Conservation (phyloP, 2,329 filamentous ascomycete species). For the Xylariaceae sp. region DNA sequence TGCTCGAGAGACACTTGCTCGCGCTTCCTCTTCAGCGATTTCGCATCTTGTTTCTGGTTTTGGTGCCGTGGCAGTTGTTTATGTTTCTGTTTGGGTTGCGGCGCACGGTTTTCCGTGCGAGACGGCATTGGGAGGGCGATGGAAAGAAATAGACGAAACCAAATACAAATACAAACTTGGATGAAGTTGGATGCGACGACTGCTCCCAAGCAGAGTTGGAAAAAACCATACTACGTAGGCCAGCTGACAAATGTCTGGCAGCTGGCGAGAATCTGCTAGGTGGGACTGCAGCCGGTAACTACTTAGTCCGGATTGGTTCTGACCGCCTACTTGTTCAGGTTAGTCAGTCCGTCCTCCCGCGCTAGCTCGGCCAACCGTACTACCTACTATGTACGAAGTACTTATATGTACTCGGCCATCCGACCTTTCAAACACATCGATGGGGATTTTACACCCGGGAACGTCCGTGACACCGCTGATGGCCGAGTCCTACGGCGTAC, state of each 20-base stretch:
- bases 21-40: slow-evolving; percentile 41
- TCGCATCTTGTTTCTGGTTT: slow-evolving; percentile 29
- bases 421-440: too few relatives aligned
- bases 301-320: slow-evolving; percentile 11
- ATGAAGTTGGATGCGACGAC: slow-evolving; percentile 1
- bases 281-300: not conserved
- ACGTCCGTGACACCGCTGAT: too few relatives aligned
- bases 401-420: too few relatives aligned
- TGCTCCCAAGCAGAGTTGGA: not conserved
- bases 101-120: slow-evolving; percentile 20
- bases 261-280: slow-evolving; percentile 28
- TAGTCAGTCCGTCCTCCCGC: not conserved
- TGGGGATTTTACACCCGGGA: too few relatives aligned
- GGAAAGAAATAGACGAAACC: not conserved
- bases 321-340: slow-evolving; percentile 17
- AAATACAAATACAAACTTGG: not conserved
- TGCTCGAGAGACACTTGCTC: slow-evolving; percentile 39
- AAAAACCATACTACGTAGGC: slow-evolving; percentile 26
- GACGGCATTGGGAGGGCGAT: slow-evolving; percentile 25
- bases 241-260: slow-evolving; percentile 8
- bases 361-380: too few relatives aligned
- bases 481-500: too few relatives aligned
- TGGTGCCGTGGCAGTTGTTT: slow-evolving; percentile 25
- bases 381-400: too few relatives aligned
- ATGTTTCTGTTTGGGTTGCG: slow-evolving; percentile 8